Evolutionary conservation across 2,329 filamentous ascomycete species (phyloP).

Genomic region (Arthrobotrys musiformis): DNA sequence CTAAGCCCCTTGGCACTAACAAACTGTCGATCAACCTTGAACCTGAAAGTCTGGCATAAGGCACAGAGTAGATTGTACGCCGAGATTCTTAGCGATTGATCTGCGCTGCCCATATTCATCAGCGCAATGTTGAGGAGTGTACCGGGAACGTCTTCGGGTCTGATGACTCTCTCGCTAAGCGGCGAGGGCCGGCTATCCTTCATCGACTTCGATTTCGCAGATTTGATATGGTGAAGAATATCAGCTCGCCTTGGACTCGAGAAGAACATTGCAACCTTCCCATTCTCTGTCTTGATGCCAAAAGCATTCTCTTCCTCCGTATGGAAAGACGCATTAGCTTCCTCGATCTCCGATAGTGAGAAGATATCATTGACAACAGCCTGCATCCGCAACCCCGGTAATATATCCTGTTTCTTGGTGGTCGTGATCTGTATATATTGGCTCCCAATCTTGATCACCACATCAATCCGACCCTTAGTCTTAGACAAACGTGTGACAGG

Average conservation of each 20-base stretch:
- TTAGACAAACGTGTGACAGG: conserved; percentile 74
- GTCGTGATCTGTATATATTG: conserved; percentile 78
- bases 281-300: conserved; percentile 74
- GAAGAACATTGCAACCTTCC: conserved; percentile 78
- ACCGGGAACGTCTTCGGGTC: conserved; percentile 76
- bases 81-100: conserved; percentile 71
- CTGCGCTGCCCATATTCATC: conserved; percentile 73
- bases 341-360: conserved; percentile 74
- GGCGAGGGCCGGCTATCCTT: conserved; percentile 73
- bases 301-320: conserved; percentile 76
- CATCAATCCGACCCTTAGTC: conserved; percentile 76
- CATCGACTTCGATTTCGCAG: conserved; percentile 72
- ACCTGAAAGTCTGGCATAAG: conserved; percentile 75
- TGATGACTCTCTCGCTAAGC: conserved; percentile 73
- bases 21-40: conserved; percentile 71
- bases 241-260: conserved; percentile 74
- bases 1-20: conserved; percentile 71
- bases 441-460: conserved; percentile 74
- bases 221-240: conserved; percentile 72
- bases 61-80: conserved; percentile 76
- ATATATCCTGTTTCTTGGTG: conserved; percentile 74
- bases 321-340: conserved; percentile 71
- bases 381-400: conserved; percentile 71
- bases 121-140: conserved; percentile 75
- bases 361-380: conserved; percentile 77